phyloP scores from a whole-genome alignment of 257 asterid genomes.

The Solanum raphanifolium region DNA sequence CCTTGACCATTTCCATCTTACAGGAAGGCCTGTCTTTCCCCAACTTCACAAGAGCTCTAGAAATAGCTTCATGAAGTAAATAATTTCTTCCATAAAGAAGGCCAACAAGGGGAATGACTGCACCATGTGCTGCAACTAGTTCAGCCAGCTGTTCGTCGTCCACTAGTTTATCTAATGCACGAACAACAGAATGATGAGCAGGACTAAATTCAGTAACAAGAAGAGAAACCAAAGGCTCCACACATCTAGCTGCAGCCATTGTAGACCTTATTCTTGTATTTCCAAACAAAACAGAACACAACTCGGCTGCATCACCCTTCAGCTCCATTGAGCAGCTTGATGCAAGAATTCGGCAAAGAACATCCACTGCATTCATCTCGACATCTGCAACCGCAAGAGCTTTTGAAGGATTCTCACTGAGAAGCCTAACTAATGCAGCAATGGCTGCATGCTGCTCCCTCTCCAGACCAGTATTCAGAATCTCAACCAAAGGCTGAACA shows the following conservation, averaged over 20 bases:
- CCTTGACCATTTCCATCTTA: conserved; percentile 97
- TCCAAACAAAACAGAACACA: conserved; percentile 81
- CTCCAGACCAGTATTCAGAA: conserved; percentile 84
- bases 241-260: conserved; percentile 88
- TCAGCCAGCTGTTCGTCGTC: conserved; percentile 97
- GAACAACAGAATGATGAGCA: conserved; percentile 80
- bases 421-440: conserved; percentile 82
- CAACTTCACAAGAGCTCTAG: conserved; percentile 88
- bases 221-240: conserved; percentile 90
- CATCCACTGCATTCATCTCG: conserved; percentile 95
- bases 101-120: conserved; percentile 89
- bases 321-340: conserved; percentile 81
- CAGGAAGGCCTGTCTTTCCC: conserved; percentile 95
- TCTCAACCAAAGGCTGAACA: conserved; percentile 93
- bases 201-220: conserved; percentile 72
- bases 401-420: conserved; percentile 82
- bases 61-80: conserved; percentile 82
- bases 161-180: conserved; percentile 78
- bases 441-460: conserved; percentile 99
- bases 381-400: conserved; percentile 95
- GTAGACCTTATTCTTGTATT: conserved; percentile 91
- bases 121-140: conserved; percentile 95
- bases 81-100: conserved; percentile 75
- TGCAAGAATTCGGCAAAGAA: conserved; percentile 78
- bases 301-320: conserved; percentile 93